Conservation (phyloP, 2,329 filamentous ascomycete genomes). For the Lachnellula cervina region DNA sequence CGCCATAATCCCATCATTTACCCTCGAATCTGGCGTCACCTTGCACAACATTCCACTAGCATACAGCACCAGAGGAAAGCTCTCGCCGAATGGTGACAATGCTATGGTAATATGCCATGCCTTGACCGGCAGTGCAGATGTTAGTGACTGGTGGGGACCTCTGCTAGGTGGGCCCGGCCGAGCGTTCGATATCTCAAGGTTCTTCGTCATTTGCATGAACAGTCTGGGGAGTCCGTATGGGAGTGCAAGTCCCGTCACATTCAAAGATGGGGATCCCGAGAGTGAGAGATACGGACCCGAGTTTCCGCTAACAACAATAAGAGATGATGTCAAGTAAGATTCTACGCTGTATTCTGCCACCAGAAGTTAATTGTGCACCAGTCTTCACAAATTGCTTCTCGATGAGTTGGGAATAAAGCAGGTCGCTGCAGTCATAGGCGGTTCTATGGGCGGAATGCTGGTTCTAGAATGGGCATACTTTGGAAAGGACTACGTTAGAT, state of each 20-base stretch:
- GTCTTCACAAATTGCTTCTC: conserved; percentile 72
- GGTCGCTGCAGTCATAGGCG: conserved; percentile 73
- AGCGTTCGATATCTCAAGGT: conserved; percentile 75
- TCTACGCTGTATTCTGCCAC: conserved; percentile 6
- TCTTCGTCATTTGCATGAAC: conserved; percentile 85
- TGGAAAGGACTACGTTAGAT: conserved; percentile 77
- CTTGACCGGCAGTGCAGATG: conserved; percentile 78
- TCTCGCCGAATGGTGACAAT: conserved; percentile 57
- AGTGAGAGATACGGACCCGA: conserved; percentile 87
- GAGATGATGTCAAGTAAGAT: conserved; percentile 87
- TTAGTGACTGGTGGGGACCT: conserved; percentile 85
- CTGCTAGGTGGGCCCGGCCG: conserved; percentile 71
- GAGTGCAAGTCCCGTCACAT: conserved; percentile 82
- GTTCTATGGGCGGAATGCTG: conserved; percentile 85
- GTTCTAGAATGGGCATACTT: conserved; percentile 91
- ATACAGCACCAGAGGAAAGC: conserved; percentile 60
- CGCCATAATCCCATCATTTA: conserved; percentile 81
- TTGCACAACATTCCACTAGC: conserved; percentile 71
- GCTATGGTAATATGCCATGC: conserved; percentile 78
- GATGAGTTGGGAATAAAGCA: conserved; percentile 77
- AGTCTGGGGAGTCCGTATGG: conserved; percentile 82
- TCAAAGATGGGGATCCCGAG: conserved; percentile 71
- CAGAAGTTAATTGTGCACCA: conserved; percentile 32
- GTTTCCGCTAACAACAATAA: conserved; percentile 90
- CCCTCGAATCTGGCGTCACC: conserved; percentile 84